phyloP scores from a whole-genome alignment of 192 early-diverging fungal species.

The Coemansia sp. region DNA sequence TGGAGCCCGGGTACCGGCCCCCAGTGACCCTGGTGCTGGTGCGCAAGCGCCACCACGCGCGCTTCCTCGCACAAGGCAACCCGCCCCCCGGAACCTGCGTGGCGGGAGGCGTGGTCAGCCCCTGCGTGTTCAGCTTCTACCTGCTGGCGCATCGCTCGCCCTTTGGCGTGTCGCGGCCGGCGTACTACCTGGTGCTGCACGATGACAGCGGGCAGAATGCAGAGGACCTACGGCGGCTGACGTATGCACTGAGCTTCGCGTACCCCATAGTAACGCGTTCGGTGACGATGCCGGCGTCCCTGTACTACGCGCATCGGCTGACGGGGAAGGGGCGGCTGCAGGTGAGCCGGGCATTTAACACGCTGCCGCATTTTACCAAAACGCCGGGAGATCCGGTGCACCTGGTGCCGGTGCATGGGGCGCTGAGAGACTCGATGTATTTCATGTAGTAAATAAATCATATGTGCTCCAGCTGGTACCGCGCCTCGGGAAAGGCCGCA shows the following conservation, averaged over 20 bases:
- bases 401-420: conserved; percentile 30
- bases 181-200: conserved; percentile 37
- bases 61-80: conserved; percentile 25
- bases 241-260: conserved; percentile 26
- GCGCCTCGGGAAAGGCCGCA: conserved; percentile 72
- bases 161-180: conserved; percentile 17
- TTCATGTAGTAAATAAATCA: conserved; percentile 17
- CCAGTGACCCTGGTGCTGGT: conserved; percentile 22
- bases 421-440: conserved; percentile 31
- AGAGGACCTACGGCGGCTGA: conserved; percentile 11
- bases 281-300: conserved; percentile 31
- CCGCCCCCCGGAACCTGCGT: conserved; percentile 30
- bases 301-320: conserved; percentile 47
- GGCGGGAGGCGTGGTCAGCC: background rate
- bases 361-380: conserved; percentile 4
- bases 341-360: conserved; percentile 10
- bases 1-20: conserved; percentile 22
- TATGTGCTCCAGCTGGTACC: conserved; percentile 14
- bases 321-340: conserved; percentile 33
- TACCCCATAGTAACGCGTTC: conserved; percentile 26
- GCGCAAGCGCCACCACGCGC: conserved; percentile 31
- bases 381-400: background rate
- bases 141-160: conserved; percentile 23
- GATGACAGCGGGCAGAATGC: conserved; percentile 18
- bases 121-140: conserved; percentile 23